Evolutionary conservation across 371 early-diverging fungal species (phyloP), one percentile per base, ranked within the genome.

Genomic region (Nematocida major): DNA sequence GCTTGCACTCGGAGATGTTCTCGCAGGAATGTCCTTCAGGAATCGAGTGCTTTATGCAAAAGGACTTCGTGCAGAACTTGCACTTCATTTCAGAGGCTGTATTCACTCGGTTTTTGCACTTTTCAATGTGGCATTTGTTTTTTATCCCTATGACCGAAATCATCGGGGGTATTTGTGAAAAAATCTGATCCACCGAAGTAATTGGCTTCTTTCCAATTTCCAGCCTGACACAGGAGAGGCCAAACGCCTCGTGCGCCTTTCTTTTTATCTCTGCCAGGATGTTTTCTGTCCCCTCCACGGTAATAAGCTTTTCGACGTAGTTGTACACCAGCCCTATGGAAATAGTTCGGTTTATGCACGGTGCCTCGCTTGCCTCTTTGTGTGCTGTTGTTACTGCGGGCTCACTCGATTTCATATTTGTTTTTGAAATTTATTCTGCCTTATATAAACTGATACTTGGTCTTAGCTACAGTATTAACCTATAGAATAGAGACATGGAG

Each of bases 1-100:
- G 73, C 47, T 69, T 67, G 62, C 79, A 79, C 36, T 40, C 43
- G 13, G 40, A 42, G 24, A 79, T 54, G 34, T 69, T 42, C 26
- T 79, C 70, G 63, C 79, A 79, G 15, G 48, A 7, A 38, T 79
- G 79, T 45, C 76, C 79, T 34, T 79, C 79, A 4, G 79, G 79
- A 48, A 79, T 59, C n/a, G 51, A 45, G 76, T 79, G 79, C 38
- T 47, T 67, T 20, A 26, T 53, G 51, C 79, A 79, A 65, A 79
- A 79, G 36, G 61, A 45, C 43, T 79, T 68, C n/a, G 9, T 24
- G 45, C 79, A 79, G 59, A 68, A 79, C 76, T 69, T 79, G 43
- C 79, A 79, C 34, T 28, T 20, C 18, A 68, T 7, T n/a, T 24
- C 28, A 5, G 13, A 22, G 20, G 78, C 11, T 2, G 67, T 24